Percentiles rank a stretch among this genome's conserved stretches.
These are phyloP conservation scores for Apiospora arundinis DNA, from an alignment of 2,329 filamentous ascomycete species.

Conservation along the genomic window DNA sequence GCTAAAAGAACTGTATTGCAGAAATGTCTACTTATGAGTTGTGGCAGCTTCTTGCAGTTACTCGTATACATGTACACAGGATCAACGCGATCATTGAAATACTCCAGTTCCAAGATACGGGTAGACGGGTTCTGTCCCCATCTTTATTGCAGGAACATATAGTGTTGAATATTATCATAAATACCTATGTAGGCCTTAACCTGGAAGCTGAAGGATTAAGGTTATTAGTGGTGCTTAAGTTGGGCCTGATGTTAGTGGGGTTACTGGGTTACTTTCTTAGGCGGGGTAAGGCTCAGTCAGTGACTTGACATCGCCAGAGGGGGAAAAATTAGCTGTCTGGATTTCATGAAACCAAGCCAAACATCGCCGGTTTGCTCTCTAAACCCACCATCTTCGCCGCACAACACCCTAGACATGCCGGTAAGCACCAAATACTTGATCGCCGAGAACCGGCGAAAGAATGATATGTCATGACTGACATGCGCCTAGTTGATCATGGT, in stretches of 20 bases:
- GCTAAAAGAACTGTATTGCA: no score
- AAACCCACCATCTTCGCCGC: not conserved
- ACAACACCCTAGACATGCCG: not conserved
- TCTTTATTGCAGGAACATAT: no score
- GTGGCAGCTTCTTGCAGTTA: no score
- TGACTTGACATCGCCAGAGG: not conserved
- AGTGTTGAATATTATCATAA: no score
- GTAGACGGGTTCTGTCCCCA: not conserved
- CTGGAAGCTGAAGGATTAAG: not conserved
- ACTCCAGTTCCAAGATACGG: not conserved
- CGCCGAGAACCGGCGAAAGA: not conserved
- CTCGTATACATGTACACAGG: no score
- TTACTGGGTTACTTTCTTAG: not conserved
- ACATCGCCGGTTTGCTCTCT: not conserved
- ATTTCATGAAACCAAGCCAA: not conserved
- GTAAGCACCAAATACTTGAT: not conserved
- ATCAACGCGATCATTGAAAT: no score
- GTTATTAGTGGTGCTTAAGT: conserved; percentile 5
- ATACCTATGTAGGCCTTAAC: no score
- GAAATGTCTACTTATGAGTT: no score
- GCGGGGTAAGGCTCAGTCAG: conserved; percentile 3
- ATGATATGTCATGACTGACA: not conserved
- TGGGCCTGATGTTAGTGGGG: not conserved
- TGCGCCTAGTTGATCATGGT: conserved; percentile 67
- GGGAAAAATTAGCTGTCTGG: not conserved